Percentiles rank a stretch among this genome's conserved stretches.
These are phyloP conservation scores for Trichoderma hamatum DNA, from an alignment of 2,329 filamentous ascomycete genomes.

Conservation along the genomic window DNA sequence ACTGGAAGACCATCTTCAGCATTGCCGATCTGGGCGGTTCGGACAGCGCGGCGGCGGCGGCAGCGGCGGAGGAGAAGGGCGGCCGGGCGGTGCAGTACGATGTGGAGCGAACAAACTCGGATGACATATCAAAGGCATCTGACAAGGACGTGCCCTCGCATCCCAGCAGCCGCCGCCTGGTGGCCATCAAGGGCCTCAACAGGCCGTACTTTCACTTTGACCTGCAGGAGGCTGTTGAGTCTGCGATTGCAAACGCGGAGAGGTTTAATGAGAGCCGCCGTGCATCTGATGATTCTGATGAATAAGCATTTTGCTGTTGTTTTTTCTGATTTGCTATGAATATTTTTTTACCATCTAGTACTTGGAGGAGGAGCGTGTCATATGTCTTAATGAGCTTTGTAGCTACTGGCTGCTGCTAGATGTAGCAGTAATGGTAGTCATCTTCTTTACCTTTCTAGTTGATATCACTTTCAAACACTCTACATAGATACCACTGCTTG, in stretches of 20 bases:
- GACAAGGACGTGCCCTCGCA: conserved; percentile 38
- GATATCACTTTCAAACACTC: background rate
- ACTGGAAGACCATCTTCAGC: conserved; percentile 80
- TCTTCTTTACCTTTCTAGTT: background rate
- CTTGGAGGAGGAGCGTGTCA: background rate
- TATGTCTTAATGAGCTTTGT: background rate
- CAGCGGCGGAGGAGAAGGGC: conserved; percentile 64
- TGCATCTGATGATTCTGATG: background rate
- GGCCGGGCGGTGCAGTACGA: conserved; percentile 34
- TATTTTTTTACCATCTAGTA: background rate
- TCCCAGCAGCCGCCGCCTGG: conserved; percentile 38
- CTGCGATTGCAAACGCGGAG: conserved; percentile 44
- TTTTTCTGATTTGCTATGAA: background rate
- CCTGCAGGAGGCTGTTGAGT: conserved; percentile 52
- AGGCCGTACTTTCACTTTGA: conserved; percentile 58
- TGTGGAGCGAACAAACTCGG: conserved; percentile 36
- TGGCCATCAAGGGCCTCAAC: conserved; percentile 51
- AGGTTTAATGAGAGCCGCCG: conserved; percentile 10
- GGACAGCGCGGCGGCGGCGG: conserved; percentile 60
- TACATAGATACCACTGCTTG: background rate
- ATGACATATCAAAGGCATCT: conserved; percentile 31
- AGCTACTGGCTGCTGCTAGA: background rate
- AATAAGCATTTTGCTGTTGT: background rate
- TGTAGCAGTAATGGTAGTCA: background rate
- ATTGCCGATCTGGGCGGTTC: conserved; percentile 82